Base-by-base conservation (phyloP, 2,329 filamentous ascomycete species). In the Colletotrichum sp. region DNA sequence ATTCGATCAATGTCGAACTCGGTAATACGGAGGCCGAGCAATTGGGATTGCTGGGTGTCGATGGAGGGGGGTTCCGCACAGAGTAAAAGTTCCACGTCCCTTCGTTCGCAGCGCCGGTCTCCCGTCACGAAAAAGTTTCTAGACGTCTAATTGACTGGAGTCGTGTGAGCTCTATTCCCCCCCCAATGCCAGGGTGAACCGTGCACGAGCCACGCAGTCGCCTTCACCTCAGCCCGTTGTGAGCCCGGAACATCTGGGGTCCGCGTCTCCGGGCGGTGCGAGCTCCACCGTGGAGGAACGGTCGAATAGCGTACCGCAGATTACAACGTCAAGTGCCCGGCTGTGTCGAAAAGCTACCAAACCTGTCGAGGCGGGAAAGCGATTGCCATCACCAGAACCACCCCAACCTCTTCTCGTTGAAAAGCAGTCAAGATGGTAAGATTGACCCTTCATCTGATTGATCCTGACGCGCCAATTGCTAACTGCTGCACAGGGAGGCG, bases 401-500 rank as follows among this genome's bases (percentile, higher is more conserved):
- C 72, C 68, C 64, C 78, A 75, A 77, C 60, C 71, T 67, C 82
- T 78, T 52, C 82, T 83, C 82, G 80, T 84, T 84, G 81, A 82
- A 78, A 82, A 79, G 71, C 75, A 80, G 84, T 86, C 86, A 92
- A 89, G 83, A 93, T 93, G 91, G 91, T 92, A 84, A 82, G 88
- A 81, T 21, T 10, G n/a, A 52, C 6, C 9, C 12, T 5, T 6
- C 16, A 3, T 3, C 16, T 36, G 15, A 34, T 30, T 26, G 18
- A 16, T 26, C 3, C 2, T 68, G 44, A 36, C 64, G 44, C 28
- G 13, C 26, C 21, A 36, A 26, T 70, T 77, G 79, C 89, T 92
- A 85, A 91, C 84, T 79, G 10, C 69, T 77, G 77, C 70, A 28
- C 79, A 93, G 93, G 94, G 94, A 89, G 95, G 95, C 88, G 95